phyloP scores from a whole-genome alignment of 164 flowering plant genomes.

The Santalum album region DNA sequence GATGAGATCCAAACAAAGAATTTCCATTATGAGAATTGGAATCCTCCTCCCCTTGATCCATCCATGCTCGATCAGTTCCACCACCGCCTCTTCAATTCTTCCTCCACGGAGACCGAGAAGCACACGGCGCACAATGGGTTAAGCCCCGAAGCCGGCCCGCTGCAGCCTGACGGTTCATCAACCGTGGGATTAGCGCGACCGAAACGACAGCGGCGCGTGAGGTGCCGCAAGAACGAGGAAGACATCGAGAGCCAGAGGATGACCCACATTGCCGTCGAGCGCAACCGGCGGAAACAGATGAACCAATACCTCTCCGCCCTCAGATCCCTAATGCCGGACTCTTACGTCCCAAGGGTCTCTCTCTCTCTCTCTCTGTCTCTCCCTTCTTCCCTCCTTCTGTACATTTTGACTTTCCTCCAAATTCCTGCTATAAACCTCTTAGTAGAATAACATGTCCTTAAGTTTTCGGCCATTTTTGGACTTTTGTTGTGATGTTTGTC shows the following conservation, averaged over 20 bases:
- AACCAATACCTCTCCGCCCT: slow-evolving; percentile 38
- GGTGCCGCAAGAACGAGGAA: slow-evolving; percentile 26
- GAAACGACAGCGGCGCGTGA: slow-evolving; percentile 34
- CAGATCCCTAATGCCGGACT: slow-evolving; percentile 37
- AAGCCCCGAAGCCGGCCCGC: neutral
- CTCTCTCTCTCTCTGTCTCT: neutral
- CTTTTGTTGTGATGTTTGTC: neutral
- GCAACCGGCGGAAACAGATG: slow-evolving; percentile 45
- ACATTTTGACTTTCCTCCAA: neutral
- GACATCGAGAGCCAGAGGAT: slow-evolving; percentile 46
- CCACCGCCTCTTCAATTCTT: no score
- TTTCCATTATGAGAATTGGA: neutral
- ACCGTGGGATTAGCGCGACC: slow-evolving; percentile 11
- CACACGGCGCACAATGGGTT: no score
- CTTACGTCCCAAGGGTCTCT: no score
- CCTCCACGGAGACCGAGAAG: no score
- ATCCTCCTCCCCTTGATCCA: no score
- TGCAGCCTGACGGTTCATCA: neutral
- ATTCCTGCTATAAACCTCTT: neutral
- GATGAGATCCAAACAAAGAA: no score
- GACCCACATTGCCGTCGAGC: slow-evolving; percentile 52
- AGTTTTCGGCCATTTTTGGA: no score
- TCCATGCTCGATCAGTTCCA: no score
- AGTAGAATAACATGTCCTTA: no score
- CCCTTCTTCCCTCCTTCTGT: no score